Base-by-base conservation (phyloP, 441 rosid genomes). In the Eutrema salsugineum region DNA sequence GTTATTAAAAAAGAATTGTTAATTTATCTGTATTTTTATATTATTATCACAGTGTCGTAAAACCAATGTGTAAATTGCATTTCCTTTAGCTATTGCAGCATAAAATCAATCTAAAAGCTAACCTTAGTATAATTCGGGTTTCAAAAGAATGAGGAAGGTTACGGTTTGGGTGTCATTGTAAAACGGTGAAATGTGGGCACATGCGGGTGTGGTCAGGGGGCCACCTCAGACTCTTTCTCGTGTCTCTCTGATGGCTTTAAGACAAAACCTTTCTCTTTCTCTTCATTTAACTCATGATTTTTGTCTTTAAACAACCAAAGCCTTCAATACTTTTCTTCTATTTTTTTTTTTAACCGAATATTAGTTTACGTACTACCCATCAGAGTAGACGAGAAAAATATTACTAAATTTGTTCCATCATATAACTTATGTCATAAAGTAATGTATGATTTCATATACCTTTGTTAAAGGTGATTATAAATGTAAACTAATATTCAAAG, bases 141-240 rank as follows among this genome's bases (percentile, higher is more conserved):
- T 28, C 3, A 43, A 44, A 62, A 24, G 16, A 30, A 28, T 49
- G 51, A 72, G 57, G 36, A 32, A 36, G 39, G 48, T 62, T 61
- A 75, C 66, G 70, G 79, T 76, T 76, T 76, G 75, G 39, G 75
- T 57, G 71, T 70, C 76, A 64, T 65, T 76, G 76, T 76, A 63
- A 64, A 66, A 70, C 66, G 71, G 79, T 70, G 79, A 70, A 76
- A 76, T 76, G 71, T 70, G 76, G 60, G 71, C 71, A 76, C 79
- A 76, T 76, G 79, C 71, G 71, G 57, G 57, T 70, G 63, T 70
- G 79, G 76, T 48, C 76, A 68, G 71, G 79, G 75, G 79, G 79
- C 79, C 79, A 76, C 79, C 70, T 64, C 79, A 69, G 28, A 69
- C 43, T 76, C 63, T 76, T 63, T 70, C 76, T 70, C 79, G 76